phyloP scores from a whole-genome alignment of 768 basidiomycete species.

The Filobasidium floriforme region DNA sequence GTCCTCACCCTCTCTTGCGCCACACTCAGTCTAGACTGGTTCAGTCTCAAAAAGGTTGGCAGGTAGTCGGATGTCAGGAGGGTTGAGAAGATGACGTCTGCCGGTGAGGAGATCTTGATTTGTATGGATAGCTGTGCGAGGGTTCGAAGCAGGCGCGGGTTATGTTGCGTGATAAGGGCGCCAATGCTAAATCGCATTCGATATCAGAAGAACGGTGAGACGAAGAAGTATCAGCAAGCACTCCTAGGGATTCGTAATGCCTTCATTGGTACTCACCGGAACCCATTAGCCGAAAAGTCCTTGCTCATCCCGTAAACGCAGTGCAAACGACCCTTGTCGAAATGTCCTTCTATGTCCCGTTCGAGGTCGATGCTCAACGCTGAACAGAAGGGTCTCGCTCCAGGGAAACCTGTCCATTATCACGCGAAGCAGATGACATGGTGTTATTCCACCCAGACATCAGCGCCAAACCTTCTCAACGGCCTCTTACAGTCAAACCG shows the following conservation, averaged over 20 bases:
- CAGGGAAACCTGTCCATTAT: conserved; percentile 20
- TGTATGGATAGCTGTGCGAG: conserved; percentile 41
- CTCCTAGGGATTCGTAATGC: not conserved
- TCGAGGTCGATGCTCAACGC: conserved; percentile 39
- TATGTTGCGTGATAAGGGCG: conserved; percentile 37
- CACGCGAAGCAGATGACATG: not conserved
- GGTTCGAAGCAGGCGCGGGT: conserved; percentile 37
- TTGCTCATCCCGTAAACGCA: conserved; percentile 42
- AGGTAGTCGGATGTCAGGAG: conserved; percentile 11
- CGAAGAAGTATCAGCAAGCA: not conserved
- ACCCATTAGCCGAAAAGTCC: conserved; percentile 30
- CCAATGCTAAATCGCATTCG: conserved; percentile 27
- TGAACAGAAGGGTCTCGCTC: conserved; percentile 36
- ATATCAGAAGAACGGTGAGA: conserved; percentile 24
- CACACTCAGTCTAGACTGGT: conserved; percentile 24
- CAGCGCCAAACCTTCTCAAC: not conserved
- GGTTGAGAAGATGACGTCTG: conserved; percentile 24
- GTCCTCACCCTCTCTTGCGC: conserved; percentile 25
- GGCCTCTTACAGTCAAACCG: too few species aligned
- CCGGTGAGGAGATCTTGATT: conserved; percentile 37
- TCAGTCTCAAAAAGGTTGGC: not conserved
- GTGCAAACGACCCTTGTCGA: conserved; percentile 36
- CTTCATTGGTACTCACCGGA: conserved; percentile 5
- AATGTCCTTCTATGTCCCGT: conserved; percentile 33
- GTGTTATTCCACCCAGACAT: not conserved